Base-by-base conservation (phyloP, 2,329 filamentous ascomycete genomes). In the Neodidymelliopsis sp. region DNA sequence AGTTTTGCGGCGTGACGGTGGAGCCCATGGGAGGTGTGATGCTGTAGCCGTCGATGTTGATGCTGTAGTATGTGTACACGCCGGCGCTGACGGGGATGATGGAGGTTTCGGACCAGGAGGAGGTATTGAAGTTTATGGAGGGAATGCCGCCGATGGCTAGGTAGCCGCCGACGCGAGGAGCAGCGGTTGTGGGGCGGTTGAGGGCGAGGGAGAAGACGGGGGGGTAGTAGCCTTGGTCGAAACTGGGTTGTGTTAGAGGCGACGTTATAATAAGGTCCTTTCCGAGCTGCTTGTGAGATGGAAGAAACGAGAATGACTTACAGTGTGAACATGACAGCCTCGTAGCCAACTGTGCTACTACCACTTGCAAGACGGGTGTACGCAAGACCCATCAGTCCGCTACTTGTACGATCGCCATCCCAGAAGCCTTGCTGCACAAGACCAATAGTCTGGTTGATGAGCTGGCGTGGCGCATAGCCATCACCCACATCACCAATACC, bases 131-230 rank as follows among this genome's bases (percentile, higher is more conserved):
- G 2, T 42, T 19, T 4, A 66, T 41, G 30, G 56, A 29, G 0
- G 64, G 64, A 31, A 68, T 60, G 24, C 67, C 65, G 34, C 67
- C 66, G 25, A 70, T 58, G n/a, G 67, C 67, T 4, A 70, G 55
- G n/a, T 63, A 35, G 37, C 67, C 66, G 34, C 66, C 65, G 2
- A 16, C 29, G 10, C 56, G 59, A 6, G 60, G 56, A 10, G 33
- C 34, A 1, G 9, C 9, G 5, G 20, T n/a, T 0, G 55, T 55
- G n/a, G 61, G 57, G 15, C 65, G 54, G 29, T 28, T 48, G 25
- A 69, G 56, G 2, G 66, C 65, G 34, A 69, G 55, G 34, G 49
- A 57, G 53, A 67, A 69, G 37, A 68, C 34, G 4, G 54, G 50
- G 0, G 58, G 55, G 12, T 49, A 49, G 34, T 43, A 49, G 11